Evolutionary conservation across 805 yeast genomes (phyloP).

Genomic region (Candida arabinofermentans): DNA sequence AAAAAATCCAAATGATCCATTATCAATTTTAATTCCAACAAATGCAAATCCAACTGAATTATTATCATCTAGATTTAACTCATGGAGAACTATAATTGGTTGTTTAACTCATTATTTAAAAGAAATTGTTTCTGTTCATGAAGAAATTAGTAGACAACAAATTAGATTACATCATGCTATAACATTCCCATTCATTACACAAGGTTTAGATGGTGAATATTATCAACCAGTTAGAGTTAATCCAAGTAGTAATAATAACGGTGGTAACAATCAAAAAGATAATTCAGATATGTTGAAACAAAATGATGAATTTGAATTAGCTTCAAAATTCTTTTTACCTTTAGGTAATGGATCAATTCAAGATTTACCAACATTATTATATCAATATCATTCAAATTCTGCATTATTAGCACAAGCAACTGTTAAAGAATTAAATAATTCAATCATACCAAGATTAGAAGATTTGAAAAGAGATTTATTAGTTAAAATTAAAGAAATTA

Average conservation of each 20-base stretch:
- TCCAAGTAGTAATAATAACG: constrained; percentile 6
- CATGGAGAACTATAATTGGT: constrained; percentile 80
- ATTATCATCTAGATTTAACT: constrained; percentile 74
- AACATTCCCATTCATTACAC: constrained; percentile 46
- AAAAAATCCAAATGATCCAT: constrained; percentile 46
- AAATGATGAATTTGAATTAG: constrained; percentile 33
- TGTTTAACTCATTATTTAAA: constrained; percentile 70
- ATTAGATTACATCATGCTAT: constrained; percentile 77
- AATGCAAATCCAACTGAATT: constrained; percentile 80
- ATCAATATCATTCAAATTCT: constrained; percentile 49
- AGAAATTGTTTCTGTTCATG: constrained; percentile 81
- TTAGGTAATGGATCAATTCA: constrained; percentile 77
- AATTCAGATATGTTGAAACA: constrained; percentile 16
- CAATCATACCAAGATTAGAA: constrained; percentile 63
- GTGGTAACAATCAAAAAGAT: constrained; percentile 14
- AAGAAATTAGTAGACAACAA: constrained; percentile 83
- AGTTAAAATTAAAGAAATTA: constrained; percentile 84
- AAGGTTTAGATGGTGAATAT: constrained; percentile 36
- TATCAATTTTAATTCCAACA: constrained; percentile 48
- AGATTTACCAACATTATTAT: constrained; percentile 70
- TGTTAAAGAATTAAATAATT: constrained; percentile 55
- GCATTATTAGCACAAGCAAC: constrained; percentile 56
- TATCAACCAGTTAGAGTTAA: constrained; percentile 34
- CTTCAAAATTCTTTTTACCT: constrained; percentile 60
- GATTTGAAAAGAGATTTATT: constrained; percentile 70